Evolutionary conservation across 2,329 filamentous ascomycete species (phyloP), one percentile per base, ranked within the genome.

Genomic region (Nemania abortiva): DNA sequence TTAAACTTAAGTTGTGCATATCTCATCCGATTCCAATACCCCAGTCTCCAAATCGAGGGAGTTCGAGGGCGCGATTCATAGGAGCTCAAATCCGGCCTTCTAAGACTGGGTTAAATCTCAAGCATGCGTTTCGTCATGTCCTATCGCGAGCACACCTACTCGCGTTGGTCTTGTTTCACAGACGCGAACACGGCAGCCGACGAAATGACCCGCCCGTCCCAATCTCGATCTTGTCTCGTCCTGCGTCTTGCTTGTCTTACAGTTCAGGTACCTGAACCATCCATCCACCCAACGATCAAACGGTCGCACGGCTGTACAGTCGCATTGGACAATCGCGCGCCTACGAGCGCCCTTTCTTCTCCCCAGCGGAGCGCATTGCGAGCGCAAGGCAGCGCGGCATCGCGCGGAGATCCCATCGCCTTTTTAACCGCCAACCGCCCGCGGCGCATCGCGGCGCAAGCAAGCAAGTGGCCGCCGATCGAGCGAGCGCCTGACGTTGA

Each of bases 401-500:
- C 4, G 2, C 42, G 4, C 3, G 5, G 42, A n/a, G 11, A 10
- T 11, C 9, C 37, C 37, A 15, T 42, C 45, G 45, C 20, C 4
- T 15, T 34, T 59, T 54, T 60, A 68, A n/a, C 60, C 61, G 66
- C 66, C 39, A 15, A 27, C 9, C 45, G 45, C 58, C 10, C 27
- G 15, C 59, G 34, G 50, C 63, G 58, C 54, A 69, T 45, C 27
- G 52, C 56, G 57, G 50, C 66, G 52, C 62, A 53, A 56, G 60
- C n/a, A n/a, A n/a, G n/a, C n/a, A n/a, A 13, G 42, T 47, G 42
- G 10, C 42, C 15, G 42, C 29, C 49, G 53, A 59, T 54, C 27
- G 60, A 7, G 37, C 24, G 49, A 50, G 11, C 42, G 34, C 37
- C 18, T 67, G 68, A 58, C 65, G 65, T 70, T 47, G 65, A 70